These are phyloP conservation scores for Aspergillus fijiensis DNA, from an alignment of 2,329 filamentous ascomycete species.

Conservation along the genomic window DNA sequence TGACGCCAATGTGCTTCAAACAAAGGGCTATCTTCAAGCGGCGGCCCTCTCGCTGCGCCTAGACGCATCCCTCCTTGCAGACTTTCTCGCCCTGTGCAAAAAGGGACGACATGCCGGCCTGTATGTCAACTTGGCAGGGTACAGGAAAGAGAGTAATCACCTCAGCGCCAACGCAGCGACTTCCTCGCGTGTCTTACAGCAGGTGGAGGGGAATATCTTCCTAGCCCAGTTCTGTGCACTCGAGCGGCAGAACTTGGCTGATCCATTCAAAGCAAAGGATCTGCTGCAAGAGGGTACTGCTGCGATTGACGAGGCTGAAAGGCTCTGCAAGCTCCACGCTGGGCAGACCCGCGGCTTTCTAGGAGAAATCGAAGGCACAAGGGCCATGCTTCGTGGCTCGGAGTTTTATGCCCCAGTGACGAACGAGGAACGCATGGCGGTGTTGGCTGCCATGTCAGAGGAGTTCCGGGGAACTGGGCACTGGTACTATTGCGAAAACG, in stretches of 20 bases:
- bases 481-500: constrained; percentile 45
- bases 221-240: constrained; percentile 51
- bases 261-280: constrained; percentile 6
- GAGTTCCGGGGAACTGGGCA: constrained; percentile 55
- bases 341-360: constrained; percentile 37
- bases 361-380: constrained; percentile 49
- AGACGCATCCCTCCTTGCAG: constrained; percentile 49
- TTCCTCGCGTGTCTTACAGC: constrained; percentile 16
- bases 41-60: constrained; percentile 49
- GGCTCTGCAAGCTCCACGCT: constrained; percentile 32
- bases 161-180: constrained; percentile 41
- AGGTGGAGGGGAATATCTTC: constrained; percentile 54
- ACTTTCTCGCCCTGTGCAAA: constrained; percentile 37
- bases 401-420: constrained; percentile 53
- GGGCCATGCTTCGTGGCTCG: constrained; percentile 47
- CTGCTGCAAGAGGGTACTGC: constrained; percentile 42
- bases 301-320: constrained; percentile 58
- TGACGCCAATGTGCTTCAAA: constrained; percentile 36
- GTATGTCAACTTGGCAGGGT: constrained; percentile 16
- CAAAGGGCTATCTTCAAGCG: constrained; percentile 44
- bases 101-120: background rate
- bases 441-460: constrained; percentile 53
- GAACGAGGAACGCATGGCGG: constrained; percentile 52
- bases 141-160: constrained; percentile 40
- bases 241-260: constrained; percentile 24